A percentile compares a stretch with the other conserved stretches of the same genome.
These are phyloP conservation scores for Aspergillus texensis DNA, from an alignment of 2,329 filamentous ascomycete species.

Conservation along the genomic window DNA sequence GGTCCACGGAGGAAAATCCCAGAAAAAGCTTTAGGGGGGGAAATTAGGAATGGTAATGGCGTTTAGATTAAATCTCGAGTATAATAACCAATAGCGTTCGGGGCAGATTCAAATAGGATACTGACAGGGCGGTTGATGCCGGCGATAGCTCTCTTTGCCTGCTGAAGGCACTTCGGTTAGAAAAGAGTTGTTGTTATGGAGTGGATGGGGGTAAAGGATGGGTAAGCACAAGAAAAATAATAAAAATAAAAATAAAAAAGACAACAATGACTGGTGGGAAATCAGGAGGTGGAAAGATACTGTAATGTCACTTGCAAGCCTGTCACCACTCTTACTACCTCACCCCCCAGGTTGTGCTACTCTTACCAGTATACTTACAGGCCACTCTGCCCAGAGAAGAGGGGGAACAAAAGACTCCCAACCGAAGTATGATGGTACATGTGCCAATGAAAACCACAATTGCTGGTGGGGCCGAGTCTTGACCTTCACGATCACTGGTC, in stretches of 20 bases:
- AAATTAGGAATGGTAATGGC: constrained; percentile 7
- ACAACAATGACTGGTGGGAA: constrained; percentile 4
- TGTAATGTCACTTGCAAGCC: constrained; percentile 8
- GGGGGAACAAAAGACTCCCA: constrained; percentile 7
- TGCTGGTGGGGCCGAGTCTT: constrained; percentile 11
- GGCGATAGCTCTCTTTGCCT: constrained; percentile 17
- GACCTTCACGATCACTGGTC: constrained; percentile 5
- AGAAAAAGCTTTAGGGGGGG: background rate
- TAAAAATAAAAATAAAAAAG: background rate
- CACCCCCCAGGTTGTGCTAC: background rate
- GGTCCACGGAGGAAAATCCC: constrained; percentile 21
- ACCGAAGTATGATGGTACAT: constrained; percentile 12
- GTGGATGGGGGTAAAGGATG: constrained; percentile 1
- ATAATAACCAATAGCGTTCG: constrained; percentile 9
- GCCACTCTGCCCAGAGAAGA: background rate
- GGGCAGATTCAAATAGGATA: constrained; percentile 5
- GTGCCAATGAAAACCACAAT: constrained; percentile 14
- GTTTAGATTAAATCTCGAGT: constrained; percentile 8
- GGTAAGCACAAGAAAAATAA: background rate
- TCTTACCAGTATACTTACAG: background rate
- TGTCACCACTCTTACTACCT: background rate
- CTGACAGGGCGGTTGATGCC: constrained; percentile 28
- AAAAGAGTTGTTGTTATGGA: background rate
- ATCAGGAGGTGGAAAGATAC: constrained; percentile 5
- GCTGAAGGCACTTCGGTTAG: constrained; percentile 4